phyloP scores from a whole-genome alignment of 2,329 filamentous ascomycete genomes.

The Alternaria postmessia region DNA sequence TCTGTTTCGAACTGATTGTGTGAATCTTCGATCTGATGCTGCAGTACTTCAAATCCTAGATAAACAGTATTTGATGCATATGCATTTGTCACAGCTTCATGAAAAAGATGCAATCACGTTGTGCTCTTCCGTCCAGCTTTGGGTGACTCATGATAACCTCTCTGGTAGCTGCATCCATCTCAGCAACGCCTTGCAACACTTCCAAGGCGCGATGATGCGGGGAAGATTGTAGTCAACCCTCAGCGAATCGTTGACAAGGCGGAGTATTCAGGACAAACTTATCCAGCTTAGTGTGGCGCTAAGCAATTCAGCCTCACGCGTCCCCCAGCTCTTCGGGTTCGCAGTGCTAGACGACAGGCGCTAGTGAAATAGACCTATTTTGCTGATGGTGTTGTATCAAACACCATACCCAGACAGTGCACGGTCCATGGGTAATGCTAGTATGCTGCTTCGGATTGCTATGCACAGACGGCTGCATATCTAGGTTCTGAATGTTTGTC shows the following conservation, averaged over 20 bases:
- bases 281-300: background rate
- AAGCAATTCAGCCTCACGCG: constrained; percentile 18
- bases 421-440: background rate
- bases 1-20: background rate
- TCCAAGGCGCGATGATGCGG: background rate
- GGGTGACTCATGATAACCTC: background rate
- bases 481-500: background rate
- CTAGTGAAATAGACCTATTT: constrained; percentile 21
- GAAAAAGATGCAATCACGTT: too few species aligned
- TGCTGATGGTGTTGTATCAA: constrained; percentile 13
- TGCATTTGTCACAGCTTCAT: too few species aligned
- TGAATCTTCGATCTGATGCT: background rate
- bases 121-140: background rate
- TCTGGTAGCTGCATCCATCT: background rate
- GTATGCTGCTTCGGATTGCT: background rate
- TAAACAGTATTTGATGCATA: too few species aligned
- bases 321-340: constrained; percentile 13
- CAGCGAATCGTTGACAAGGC: background rate
- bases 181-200: background rate
- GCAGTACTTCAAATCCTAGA: too few species aligned
- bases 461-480: background rate
- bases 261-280: background rate
- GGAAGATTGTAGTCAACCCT: background rate
- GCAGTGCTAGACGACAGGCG: constrained; percentile 8
- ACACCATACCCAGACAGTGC: background rate